Conservation (phyloP, 1,139 yeast species). For the Dujonia santamariae region DNA sequence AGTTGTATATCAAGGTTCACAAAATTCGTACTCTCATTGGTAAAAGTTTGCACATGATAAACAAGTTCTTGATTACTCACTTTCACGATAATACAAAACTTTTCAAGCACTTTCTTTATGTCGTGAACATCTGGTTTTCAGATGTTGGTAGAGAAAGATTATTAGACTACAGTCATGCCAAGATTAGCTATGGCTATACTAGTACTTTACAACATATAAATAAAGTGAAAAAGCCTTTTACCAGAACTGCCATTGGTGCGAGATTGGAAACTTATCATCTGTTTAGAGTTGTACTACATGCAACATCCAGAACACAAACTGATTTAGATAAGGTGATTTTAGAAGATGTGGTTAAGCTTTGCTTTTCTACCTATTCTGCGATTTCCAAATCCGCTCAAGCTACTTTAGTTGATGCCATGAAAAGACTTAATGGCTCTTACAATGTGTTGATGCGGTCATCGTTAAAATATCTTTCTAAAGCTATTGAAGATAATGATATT, state of each 20-base stretch:
- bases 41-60: conserved; percentile 59
- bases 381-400: conserved; percentile 71
- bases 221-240: conserved; percentile 63
- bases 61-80: conserved; percentile 44
- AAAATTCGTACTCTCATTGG: conserved; percentile 64
- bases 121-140: conserved; percentile 75
- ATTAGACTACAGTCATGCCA: conserved; percentile 51
- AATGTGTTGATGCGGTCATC: conserved; percentile 47
- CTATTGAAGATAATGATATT: conserved; percentile 52
- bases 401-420: conserved; percentile 67
- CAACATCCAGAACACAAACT: conserved; percentile 73
- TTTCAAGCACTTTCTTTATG: conserved; percentile 62
- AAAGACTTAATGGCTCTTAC: conserved; percentile 70
- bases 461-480: conserved; percentile 47
- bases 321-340: conserved; percentile 63
- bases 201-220: conserved; percentile 40
- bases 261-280: conserved; percentile 77
- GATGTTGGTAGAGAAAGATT: conserved; percentile 79
- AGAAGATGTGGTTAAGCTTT: conserved; percentile 63
- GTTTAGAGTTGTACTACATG: conserved; percentile 69
- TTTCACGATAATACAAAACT: conserved; percentile 70
- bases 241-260: conserved; percentile 75
- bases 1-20: conserved; percentile 60
- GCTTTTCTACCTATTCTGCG: conserved; percentile 71
- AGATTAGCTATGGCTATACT: conserved; percentile 33